Conservation (phyloP, 768 basidiomycete genomes). For the Neoboletus subvelutipes region DNA sequence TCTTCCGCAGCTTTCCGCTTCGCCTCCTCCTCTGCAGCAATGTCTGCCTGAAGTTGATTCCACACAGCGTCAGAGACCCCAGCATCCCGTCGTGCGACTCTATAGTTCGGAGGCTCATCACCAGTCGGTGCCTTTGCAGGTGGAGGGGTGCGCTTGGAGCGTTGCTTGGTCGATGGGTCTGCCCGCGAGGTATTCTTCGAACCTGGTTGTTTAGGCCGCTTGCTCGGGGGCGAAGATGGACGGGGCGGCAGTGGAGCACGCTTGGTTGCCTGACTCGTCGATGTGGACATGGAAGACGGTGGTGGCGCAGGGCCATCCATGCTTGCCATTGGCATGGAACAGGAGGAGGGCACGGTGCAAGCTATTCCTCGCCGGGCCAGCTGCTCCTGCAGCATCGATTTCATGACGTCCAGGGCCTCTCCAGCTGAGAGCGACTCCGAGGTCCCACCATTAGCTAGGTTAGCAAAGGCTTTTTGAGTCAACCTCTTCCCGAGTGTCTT, state of each 20-base stretch:
- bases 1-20: conserved; percentile 20
- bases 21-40: conserved; percentile 25
- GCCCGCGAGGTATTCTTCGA: neutral
- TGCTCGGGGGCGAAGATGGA: neutral
- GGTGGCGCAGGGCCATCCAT: conserved; percentile 17
- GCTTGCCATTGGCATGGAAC: conserved; percentile 22
- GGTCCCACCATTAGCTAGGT: conserved; percentile 16
- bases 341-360: neutral
- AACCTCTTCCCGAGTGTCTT: conserved; percentile 53
- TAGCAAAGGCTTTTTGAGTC: conserved; percentile 39
- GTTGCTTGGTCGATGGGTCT: neutral
- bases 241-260: conserved; percentile 25
- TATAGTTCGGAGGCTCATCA: conserved; percentile 7
- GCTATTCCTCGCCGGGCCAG: conserved; percentile 19
- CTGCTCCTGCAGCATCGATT: conserved; percentile 23
- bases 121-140: neutral
- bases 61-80: conserved; percentile 56
- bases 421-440: conserved; percentile 24
- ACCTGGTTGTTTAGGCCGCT: conserved; percentile 8
- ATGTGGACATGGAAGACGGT: conserved; percentile 22
- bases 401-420: conserved; percentile 33
- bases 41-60: conserved; percentile 46
- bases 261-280: conserved; percentile 19
- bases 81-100: conserved; percentile 39
- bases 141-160: neutral